Conservation (phyloP, 495 filamentous ascomycete species). For the Collariella sp. region DNA sequence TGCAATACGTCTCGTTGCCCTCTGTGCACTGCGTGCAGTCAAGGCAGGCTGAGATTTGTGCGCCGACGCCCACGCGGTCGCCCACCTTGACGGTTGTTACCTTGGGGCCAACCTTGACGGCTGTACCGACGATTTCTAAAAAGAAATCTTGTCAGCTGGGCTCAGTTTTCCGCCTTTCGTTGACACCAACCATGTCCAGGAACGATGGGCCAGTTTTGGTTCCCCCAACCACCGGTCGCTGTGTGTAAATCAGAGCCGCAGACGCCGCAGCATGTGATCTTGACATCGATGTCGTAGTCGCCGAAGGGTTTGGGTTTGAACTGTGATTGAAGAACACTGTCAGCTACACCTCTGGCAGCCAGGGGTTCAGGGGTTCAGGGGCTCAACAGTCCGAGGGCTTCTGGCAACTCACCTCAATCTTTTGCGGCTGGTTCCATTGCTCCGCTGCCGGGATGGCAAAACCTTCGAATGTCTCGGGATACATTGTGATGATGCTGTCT, state of each 20-base stretch:
- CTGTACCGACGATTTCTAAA: constrained; percentile 59
- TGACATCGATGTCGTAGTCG: constrained; percentile 64
- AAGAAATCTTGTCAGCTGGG: neutral
- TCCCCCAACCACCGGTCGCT: constrained; percentile 69
- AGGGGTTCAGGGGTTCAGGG: neutral
- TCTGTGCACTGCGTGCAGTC: constrained; percentile 37
- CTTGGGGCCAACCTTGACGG: constrained; percentile 54
- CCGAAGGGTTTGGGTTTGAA: constrained; percentile 73
- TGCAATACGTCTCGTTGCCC: constrained; percentile 73
- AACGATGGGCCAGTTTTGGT: constrained; percentile 23
- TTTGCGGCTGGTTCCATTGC: constrained; percentile 18
- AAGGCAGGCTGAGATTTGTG: constrained; percentile 66
- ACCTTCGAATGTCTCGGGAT: constrained; percentile 68
- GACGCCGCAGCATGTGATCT: constrained; percentile 57
- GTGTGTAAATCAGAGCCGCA: constrained; percentile 76
- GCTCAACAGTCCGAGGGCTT: neutral
- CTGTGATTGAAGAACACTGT: constrained; percentile 30
- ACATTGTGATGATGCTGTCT: constrained; percentile 48
- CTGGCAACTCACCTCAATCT: neutral
- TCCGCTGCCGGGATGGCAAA: constrained; percentile 38
- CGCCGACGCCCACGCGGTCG: constrained; percentile 72
- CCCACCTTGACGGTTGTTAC: constrained; percentile 52
- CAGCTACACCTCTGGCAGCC: neutral
- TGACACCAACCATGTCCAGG: constrained; percentile 59
- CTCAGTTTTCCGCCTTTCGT: constrained; percentile 35